phyloP scores from a whole-genome alignment of 2,329 filamentous ascomycete genomes.

The Colletotrichum brevisporum region DNA sequence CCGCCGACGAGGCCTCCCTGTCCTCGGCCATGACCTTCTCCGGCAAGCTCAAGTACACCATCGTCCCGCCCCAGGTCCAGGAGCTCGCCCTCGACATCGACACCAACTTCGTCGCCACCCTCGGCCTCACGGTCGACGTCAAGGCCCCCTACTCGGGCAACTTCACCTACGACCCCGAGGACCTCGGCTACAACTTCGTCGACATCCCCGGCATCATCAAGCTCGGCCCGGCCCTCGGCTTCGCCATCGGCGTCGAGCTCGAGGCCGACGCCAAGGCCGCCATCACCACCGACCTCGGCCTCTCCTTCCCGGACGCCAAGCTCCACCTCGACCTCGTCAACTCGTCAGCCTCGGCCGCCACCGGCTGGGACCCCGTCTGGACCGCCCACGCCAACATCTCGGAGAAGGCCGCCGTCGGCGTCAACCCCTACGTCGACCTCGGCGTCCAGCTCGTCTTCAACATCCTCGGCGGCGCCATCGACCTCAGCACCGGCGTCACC shows the following conservation, averaged over 20 bases:
- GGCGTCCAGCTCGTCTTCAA: conserved; percentile 43
- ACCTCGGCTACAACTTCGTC: conserved; percentile 42
- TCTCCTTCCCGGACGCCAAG: conserved; percentile 42
- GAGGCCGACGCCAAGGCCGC: conserved; percentile 33
- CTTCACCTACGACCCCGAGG: conserved; percentile 39
- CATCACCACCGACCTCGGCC: conserved; percentile 42
- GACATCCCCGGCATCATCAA: conserved; percentile 40
- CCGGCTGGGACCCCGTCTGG: conserved; percentile 49
- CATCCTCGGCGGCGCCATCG: conserved; percentile 45
- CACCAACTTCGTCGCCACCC: conserved; percentile 41
- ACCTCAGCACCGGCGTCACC: conserved; percentile 46
- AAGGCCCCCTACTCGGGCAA: conserved; percentile 40
- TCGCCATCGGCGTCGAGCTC: conserved; percentile 38
- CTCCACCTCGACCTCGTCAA: conserved; percentile 50
- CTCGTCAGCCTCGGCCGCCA: conserved; percentile 43
- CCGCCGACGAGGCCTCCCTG: conserved; percentile 43
- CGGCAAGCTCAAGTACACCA: conserved; percentile 43
- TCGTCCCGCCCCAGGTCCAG: conserved; percentile 41
- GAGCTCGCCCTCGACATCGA: conserved; percentile 44
- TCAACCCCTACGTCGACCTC: conserved; percentile 45
- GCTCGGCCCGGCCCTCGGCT: conserved; percentile 38
- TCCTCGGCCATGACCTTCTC: conserved; percentile 43
- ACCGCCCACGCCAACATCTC: conserved; percentile 47
- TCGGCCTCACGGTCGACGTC: conserved; percentile 42
- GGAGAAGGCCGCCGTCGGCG: conserved; percentile 41